Evolutionary conservation across 768 basidiomycete species (phyloP), one percentile per base, ranked within the genome.

Genomic region (Phaffia australis): DNA sequence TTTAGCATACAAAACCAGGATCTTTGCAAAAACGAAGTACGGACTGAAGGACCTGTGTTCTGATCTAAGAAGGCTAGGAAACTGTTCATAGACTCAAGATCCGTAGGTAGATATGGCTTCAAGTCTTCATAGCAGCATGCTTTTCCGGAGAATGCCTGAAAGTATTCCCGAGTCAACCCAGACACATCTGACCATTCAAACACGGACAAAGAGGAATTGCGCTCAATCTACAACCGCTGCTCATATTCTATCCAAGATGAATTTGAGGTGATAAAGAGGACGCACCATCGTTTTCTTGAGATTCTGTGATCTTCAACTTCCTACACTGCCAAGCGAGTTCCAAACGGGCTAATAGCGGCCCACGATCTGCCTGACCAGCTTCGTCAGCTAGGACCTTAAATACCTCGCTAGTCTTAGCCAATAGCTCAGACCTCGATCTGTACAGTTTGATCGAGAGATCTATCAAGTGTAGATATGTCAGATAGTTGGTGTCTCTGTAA

Each of bases 51-150:
- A 9, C 27, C 23, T 29, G 29, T 16, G 79, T 81, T 48, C 6
- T 47, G 25, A 0, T 18, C 76, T 18, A 87, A 76, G 2, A 59
- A 48, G 9, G 72, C 72, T 16, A 86, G 75, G 73, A 61, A 55
- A 21, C 27, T 48, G 16, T 60, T 35, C 1, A 25, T 47, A 3
- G 30, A 27, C 15, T 47, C 25, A 0, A 18, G 2, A 1, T 27
- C 25, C 8, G 51, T 19, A n/a, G 62, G 63, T 8, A 69, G 57
- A 59, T 87, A 90, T 3, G 84, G 83, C 70, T 81, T 81, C 50
- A 94, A 77, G 71, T 95, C 92, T 76, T 93, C 91, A 66, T 84
- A 88, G 74, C 89, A 90, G 75, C 87, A 89, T 6, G 85, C 79
- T 76, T 91, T 94, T 75, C 85, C 83, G 35, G 87, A 86, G 71